Evolutionary conservation across 1,284 basidiomycete species (phyloP).

Genomic region (Gomphus bonarii): DNA sequence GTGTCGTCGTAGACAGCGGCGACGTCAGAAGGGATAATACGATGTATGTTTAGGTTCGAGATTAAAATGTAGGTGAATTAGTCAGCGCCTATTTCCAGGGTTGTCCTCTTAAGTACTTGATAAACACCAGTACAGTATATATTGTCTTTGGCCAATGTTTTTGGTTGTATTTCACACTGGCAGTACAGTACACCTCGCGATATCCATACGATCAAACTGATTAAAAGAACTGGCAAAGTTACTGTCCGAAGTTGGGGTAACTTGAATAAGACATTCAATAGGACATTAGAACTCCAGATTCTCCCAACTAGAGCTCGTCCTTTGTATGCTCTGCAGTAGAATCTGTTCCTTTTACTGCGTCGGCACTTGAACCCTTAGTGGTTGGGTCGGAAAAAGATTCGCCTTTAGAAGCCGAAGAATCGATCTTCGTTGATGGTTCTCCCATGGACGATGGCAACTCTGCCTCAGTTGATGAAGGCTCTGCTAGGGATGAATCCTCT

Average conservation of each 20-base stretch:
- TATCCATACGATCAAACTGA: no score
- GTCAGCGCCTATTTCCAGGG: background rate
- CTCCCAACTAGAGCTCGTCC: constrained; percentile 2
- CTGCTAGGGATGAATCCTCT: background rate
- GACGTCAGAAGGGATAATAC: background rate
- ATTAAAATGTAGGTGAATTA: background rate
- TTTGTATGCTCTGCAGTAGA: background rate
- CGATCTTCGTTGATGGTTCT: background rate
- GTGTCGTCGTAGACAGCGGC: constrained; percentile 27
- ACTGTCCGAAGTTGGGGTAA: no score
- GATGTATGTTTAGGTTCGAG: background rate
- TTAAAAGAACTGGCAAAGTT: no score
- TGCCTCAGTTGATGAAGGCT: background rate
- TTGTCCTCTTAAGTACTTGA: no score
- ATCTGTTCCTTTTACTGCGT: background rate
- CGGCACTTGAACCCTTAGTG: background rate
- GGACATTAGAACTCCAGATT: background rate
- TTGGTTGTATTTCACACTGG: no score
- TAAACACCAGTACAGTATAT: no score
- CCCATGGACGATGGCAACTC: background rate
- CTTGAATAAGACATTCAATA: background rate
- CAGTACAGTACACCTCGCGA: no score
- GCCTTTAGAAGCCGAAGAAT: background rate
- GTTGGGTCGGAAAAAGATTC: background rate
- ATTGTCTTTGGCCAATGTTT: no score